Conservation (phyloP, 202 grass and related monocot species). For the Zoysia matrella region DNA sequence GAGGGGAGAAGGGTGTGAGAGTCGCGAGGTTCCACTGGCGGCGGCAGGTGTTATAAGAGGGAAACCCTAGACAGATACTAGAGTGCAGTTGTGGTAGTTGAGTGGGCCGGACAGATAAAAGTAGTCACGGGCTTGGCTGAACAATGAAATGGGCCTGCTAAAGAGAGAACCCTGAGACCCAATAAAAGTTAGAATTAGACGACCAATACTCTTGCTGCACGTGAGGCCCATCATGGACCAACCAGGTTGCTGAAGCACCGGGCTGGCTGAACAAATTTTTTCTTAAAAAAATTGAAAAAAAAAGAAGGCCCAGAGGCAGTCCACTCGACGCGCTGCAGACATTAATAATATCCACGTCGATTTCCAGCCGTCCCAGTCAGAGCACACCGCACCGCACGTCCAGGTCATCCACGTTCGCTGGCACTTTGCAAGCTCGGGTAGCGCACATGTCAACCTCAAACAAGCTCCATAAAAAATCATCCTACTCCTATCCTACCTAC, state of each 20-base stretch:
- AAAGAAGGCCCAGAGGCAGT: background rate
- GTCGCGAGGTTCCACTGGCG: background rate
- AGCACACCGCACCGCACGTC: background rate
- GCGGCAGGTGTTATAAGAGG: constrained; percentile 28
- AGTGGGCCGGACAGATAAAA: background rate
- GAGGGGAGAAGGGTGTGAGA: background rate
- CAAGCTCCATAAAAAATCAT: no score
- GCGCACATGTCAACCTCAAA: no score
- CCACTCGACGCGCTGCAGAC: background rate
- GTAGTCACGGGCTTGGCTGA: background rate
- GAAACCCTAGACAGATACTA: constrained; percentile 19
- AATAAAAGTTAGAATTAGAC: background rate
- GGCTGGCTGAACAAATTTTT: background rate
- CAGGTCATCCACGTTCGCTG: no score
- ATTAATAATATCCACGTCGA: constrained; percentile 15
- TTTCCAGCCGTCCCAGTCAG: background rate
- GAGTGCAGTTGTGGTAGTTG: background rate
- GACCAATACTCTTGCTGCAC: background rate
- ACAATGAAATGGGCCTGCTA: background rate
- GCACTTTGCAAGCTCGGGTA: no score
- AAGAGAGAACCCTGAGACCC: background rate
- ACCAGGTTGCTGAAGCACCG: background rate
- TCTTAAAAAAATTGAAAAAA: background rate
- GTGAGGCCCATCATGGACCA: no score
- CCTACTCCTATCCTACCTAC: no score